Percentiles rank a stretch among this genome's conserved stretches.
phyloP scores from a whole-genome alignment of 1,139 yeast genomes.

The Pneumocystis canis region DNA sequence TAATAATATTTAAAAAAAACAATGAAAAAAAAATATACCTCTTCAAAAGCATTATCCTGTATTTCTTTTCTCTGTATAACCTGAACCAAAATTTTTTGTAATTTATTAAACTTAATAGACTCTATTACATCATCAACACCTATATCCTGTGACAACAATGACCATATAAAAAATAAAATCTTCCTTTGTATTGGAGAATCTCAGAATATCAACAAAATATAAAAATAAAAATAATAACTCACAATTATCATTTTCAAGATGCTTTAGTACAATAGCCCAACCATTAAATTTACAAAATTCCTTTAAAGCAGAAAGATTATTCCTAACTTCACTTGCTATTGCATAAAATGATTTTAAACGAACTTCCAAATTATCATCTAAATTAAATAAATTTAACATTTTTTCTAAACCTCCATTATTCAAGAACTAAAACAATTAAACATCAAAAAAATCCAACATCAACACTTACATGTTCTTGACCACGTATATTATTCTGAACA shows the following conservation, averaged over 20 bases:
- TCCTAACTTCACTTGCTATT: conserved; percentile 58
- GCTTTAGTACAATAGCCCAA: conserved; percentile 35
- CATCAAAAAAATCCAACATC: conserved; percentile 17
- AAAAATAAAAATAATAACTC: background rate
- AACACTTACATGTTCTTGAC: conserved; percentile 39
- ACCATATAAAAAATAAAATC: background rate
- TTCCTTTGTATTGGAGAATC: background rate
- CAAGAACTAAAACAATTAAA: conserved; percentile 15
- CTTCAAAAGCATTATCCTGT: background rate
- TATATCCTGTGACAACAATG: background rate
- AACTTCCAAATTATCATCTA: conserved; percentile 28
- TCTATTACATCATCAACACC: background rate
- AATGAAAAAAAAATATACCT: background rate
- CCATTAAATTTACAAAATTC: conserved; percentile 47
- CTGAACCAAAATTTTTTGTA: background rate
- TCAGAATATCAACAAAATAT: background rate
- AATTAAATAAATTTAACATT: conserved; percentile 31
- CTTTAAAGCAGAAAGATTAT: conserved; percentile 42
- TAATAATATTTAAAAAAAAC: background rate
- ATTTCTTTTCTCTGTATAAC: background rate
- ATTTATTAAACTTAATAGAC: background rate
- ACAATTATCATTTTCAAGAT: conserved; percentile 13
- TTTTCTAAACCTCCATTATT: conserved; percentile 36
- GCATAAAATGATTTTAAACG: conserved; percentile 62
- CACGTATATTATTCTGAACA: conserved; percentile 69